A percentile compares a stretch with the other conserved stretches of the same genome.
Evolutionary conservation across 1,139 yeast species (phyloP).

Genomic region (Debaryomyces robertsiae): DNA sequence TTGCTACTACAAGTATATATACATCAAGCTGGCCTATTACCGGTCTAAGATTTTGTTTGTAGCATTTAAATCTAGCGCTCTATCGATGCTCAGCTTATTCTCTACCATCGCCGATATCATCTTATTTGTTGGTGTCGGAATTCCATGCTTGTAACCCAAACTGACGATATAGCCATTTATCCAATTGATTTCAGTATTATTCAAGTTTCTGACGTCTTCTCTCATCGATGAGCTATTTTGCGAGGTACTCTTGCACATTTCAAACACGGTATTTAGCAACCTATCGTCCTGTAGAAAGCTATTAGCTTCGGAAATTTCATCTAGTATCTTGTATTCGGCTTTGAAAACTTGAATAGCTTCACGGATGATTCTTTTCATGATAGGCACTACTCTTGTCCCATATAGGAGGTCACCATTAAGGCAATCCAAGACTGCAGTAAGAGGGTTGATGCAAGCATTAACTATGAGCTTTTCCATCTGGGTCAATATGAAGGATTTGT

Average conservation of each 20-base stretch:
- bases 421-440: conserved; percentile 69
- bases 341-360: conserved; percentile 50
- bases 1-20: too few species aligned
- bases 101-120: conserved; percentile 51
- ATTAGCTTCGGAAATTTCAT: conserved; percentile 35
- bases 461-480: conserved; percentile 78
- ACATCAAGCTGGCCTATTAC: conserved; percentile 1
- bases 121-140: conserved; percentile 50
- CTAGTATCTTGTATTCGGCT: conserved; percentile 37
- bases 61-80: conserved; percentile 30
- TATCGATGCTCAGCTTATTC: conserved; percentile 40
- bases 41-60: conserved; percentile 12
- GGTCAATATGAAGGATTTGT: conserved; percentile 56
- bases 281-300: conserved; percentile 43
- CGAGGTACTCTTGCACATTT: conserved; percentile 49
- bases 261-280: conserved; percentile 48
- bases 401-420: conserved; percentile 67
- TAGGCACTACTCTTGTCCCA: conserved; percentile 30
- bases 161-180: conserved; percentile 72
- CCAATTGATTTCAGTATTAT: conserved; percentile 74
- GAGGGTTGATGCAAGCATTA: conserved; percentile 75
- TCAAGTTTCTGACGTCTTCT: conserved; percentile 65
- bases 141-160: conserved; percentile 48
- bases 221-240: conserved; percentile 85
- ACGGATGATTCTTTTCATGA: conserved; percentile 42